Evolutionary conservation across 2,329 filamentous ascomycete species (phyloP).

Genomic region (Epichloe hybrida): DNA sequence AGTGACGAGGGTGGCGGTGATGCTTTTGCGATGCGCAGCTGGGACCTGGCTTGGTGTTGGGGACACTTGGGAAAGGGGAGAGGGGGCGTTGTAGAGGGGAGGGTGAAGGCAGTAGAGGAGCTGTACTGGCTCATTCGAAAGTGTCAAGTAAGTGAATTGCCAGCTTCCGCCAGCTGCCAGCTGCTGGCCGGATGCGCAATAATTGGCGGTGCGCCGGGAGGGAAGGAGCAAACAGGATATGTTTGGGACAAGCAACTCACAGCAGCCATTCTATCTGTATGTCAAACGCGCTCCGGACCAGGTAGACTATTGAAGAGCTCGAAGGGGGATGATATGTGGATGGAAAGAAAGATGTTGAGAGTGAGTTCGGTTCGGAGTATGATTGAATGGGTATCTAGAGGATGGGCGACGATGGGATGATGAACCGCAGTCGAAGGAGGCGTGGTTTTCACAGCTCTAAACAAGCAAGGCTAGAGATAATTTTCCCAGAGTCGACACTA

Average conservation of each 20-base stretch:
- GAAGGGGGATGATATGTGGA: background rate
- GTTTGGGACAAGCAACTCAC: constrained; percentile 19
- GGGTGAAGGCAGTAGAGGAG: constrained; percentile 6
- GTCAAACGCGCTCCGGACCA: constrained; percentile 11
- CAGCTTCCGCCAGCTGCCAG: constrained; percentile 5
- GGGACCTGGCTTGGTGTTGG: background rate
- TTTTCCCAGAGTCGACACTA: constrained; percentile 11
- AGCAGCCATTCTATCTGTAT: constrained; percentile 29
- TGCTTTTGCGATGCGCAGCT: constrained; percentile 1
- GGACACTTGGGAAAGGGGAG: constrained; percentile 1
- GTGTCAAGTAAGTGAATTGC: background rate
- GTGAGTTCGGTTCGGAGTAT: constrained; percentile 10
- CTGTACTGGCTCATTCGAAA: background rate
- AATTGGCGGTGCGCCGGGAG: constrained; percentile 2
- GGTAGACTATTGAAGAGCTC: constrained; percentile 4
- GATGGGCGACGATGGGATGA: constrained; percentile 15
- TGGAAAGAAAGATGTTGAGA: background rate
- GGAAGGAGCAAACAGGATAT: constrained; percentile 4
- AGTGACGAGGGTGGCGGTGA: background rate
- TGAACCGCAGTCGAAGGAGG: constrained; percentile 16
- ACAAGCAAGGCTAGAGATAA: constrained; percentile 20
- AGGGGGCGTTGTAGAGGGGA: constrained; percentile 6
- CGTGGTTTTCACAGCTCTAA: constrained; percentile 20
- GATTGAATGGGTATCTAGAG: constrained; percentile 20
- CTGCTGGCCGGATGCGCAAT: background rate